A percentile compares a stretch with the other conserved stretches of the same genome.
Evolutionary conservation across 345 rosid genomes (phyloP).

Genomic region (Microcos paniculata): DNA sequence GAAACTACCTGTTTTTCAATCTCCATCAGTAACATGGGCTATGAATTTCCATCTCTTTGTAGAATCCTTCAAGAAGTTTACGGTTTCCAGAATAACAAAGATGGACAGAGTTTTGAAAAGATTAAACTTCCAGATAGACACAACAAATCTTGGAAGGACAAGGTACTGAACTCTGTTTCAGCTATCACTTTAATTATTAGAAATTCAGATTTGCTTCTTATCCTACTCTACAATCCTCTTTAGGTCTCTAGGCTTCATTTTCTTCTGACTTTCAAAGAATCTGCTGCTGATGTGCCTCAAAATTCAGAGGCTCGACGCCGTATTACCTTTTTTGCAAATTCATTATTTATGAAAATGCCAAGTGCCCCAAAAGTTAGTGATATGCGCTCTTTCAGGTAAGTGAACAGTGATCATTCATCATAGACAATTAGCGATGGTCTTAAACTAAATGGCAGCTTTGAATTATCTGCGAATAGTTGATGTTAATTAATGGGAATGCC

Average conservation of each 20-base stretch:
- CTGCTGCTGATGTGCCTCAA: slow-evolving; percentile 87
- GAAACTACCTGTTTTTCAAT: slow-evolving; percentile 15
- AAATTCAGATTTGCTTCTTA: slow-evolving; percentile 12
- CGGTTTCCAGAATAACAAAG: slow-evolving; percentile 30
- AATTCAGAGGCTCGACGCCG: slow-evolving; percentile 98
- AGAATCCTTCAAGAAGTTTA: slow-evolving; percentile 62
- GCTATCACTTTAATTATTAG: neutral
- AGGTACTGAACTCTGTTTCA: slow-evolving; percentile 37
- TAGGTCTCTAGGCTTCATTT: slow-evolving; percentile 75
- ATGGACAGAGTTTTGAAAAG: slow-evolving; percentile 79
- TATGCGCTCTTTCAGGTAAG: slow-evolving; percentile 90
- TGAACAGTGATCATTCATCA: slow-evolving; percentile 17
- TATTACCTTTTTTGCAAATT: slow-evolving; percentile 94
- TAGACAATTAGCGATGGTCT: neutral
- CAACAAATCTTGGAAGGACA: slow-evolving; percentile 56
- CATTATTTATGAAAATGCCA: slow-evolving; percentile 93
- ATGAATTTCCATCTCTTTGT: slow-evolving; percentile 14
- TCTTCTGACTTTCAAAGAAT: slow-evolving; percentile 90
- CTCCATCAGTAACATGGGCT: neutral
- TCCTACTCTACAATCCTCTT: slow-evolving; percentile 13
- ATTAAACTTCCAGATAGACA: slow-evolving; percentile 34
- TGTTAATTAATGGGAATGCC: neutral
- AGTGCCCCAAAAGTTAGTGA: slow-evolving; percentile 78
- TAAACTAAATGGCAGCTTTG: neutral
- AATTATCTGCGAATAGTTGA: neutral